Conservation (phyloP, 345 rosid genomes). For the Moricandia arvensis region DNA sequence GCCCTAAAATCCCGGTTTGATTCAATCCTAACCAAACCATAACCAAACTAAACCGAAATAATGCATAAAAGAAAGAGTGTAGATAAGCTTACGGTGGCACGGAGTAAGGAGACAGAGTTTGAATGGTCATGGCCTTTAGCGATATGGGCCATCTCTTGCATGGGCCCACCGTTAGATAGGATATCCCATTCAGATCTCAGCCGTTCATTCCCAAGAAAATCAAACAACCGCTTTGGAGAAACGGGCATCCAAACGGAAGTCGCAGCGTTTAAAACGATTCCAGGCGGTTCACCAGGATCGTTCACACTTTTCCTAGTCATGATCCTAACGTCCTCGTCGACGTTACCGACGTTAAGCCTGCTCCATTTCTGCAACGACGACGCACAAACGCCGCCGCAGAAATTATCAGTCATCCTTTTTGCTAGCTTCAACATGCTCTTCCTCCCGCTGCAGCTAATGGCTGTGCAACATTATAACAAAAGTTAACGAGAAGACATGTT, state of each 20-base stretch:
- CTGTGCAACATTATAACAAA: slow-evolving; percentile 12
- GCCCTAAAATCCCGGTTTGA: background rate
- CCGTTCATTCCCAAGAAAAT: slow-evolving; percentile 81
- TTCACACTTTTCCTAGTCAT: slow-evolving; percentile 86
- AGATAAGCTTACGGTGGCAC: slow-evolving; percentile 59
- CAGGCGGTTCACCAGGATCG: slow-evolving; percentile 96
- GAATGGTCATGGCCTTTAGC: slow-evolving; percentile 95
- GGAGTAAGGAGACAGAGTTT: slow-evolving; percentile 93
- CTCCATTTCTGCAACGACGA: slow-evolving; percentile 88
- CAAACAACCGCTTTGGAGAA: slow-evolving; percentile 67
- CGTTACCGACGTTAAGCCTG: slow-evolving; percentile 64
- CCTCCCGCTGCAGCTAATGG: slow-evolving; percentile 54
- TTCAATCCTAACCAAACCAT: too few relatives aligned
- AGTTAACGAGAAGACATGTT: background rate
- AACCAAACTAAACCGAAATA: background rate
- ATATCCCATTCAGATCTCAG: slow-evolving; percentile 95
- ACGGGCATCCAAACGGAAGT: slow-evolving; percentile 94
- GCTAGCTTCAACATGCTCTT: slow-evolving; percentile 95
- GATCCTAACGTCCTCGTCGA: slow-evolving; percentile 81
- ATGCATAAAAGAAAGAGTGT: background rate
- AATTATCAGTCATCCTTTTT: slow-evolving; percentile 87
- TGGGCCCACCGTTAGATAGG: slow-evolving; percentile 43
- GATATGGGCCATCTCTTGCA: slow-evolving; percentile 84
- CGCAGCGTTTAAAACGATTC: slow-evolving; percentile 81
- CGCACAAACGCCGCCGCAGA: slow-evolving; percentile 92